Conservation (phyloP, 306 rosid species). For the Cicer chorassanicum region DNA sequence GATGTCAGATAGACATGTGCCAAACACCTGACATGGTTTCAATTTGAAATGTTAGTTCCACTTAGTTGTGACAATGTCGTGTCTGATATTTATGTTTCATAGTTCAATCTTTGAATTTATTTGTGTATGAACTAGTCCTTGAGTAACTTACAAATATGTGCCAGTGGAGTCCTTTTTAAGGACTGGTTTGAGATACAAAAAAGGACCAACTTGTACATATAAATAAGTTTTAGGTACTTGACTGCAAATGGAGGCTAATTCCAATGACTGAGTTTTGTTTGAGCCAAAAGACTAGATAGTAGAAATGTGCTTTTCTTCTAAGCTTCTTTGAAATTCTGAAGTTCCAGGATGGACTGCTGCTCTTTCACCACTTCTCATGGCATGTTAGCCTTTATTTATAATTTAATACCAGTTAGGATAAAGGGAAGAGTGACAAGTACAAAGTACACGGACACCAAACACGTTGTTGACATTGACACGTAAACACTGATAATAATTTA, state of each 20-base stretch:
- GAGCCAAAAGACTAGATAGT: background rate
- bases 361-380: slow-evolving; percentile 23
- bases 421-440: background rate
- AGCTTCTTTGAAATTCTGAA: slow-evolving; percentile 11
- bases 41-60: too few species aligned
- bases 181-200: background rate
- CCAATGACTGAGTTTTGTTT: background rate
- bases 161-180: background rate
- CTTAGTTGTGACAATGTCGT: too few species aligned
- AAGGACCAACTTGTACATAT: background rate
- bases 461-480: too few species aligned
- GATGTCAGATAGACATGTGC: too few species aligned
- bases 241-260: background rate
- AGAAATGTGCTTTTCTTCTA: background rate
- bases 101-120: background rate
- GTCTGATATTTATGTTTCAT: background rate
- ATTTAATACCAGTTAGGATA: background rate
- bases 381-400: slow-evolving; percentile 27
- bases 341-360: background rate
- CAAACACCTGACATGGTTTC: too few species aligned
- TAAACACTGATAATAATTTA: too few species aligned
- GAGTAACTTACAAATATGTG: background rate
- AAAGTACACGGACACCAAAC: too few species aligned
- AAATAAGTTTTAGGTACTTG: background rate
- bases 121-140: background rate